phyloP scores from a whole-genome alignment of 345 rosid genomes.

The Lagerstroemia speciosa region DNA sequence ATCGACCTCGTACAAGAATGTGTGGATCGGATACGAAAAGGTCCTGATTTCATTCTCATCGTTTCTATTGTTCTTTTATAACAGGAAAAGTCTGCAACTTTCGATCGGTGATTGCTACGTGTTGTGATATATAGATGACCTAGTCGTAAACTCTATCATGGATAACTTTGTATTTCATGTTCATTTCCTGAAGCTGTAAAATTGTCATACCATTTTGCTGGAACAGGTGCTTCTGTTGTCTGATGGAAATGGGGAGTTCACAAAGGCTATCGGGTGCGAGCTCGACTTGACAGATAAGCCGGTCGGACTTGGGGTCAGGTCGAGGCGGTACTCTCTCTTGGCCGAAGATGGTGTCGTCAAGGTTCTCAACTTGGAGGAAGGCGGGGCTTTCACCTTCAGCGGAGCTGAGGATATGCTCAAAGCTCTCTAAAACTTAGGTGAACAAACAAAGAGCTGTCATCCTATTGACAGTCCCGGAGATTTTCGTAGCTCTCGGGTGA shows the following conservation, averaged over 20 bases:
- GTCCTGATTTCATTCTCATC: no score
- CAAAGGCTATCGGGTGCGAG: slow-evolving; percentile 67
- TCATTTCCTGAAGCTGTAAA: no score
- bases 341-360: slow-evolving; percentile 85
- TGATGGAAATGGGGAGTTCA: slow-evolving; percentile 72
- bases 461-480: neutral
- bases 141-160: no score
- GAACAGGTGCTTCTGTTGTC: slow-evolving; percentile 46
- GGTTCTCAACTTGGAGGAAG: slow-evolving; percentile 77
- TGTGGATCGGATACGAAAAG: no score
- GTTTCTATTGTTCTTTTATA: no score
- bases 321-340: slow-evolving; percentile 66
- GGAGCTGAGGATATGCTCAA: slow-evolving; percentile 86
- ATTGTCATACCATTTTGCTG: no score
- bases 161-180: no score
- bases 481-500: neutral
- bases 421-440: slow-evolving; percentile 34
- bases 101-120: no score
- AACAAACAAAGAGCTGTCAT: neutral
- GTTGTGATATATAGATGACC: no score
- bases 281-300: slow-evolving; percentile 82
- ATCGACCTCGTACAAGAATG: no score
- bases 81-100: no score
- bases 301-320: slow-evolving; percentile 71
- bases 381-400: slow-evolving; percentile 83